Evolutionary conservation across 139 green algal genomes (phyloP).

Genomic region (Chlorella sp.): DNA sequence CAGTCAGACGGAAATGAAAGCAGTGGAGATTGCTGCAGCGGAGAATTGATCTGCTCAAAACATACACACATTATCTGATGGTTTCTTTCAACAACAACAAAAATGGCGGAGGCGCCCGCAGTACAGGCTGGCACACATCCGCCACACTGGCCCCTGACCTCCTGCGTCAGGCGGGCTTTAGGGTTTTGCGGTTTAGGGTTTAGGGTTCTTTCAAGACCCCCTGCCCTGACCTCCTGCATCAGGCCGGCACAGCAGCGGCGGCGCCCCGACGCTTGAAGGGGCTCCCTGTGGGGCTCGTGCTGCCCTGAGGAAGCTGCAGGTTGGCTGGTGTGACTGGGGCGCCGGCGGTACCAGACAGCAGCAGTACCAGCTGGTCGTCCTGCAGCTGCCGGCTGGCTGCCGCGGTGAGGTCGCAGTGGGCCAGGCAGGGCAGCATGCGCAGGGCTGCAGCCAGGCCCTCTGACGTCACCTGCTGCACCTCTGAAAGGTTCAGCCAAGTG

Average conservation of each 20-base stretch:
- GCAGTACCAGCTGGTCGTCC: neutral
- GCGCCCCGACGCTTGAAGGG: constrained; percentile 14
- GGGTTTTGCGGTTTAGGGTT: no score
- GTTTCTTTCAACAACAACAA: no score
- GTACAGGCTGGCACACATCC: no score
- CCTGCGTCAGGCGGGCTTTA: no score
- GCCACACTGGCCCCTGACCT: no score
- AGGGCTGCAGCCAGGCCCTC: neutral
- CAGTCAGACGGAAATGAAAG: neutral
- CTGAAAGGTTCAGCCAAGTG: constrained; percentile 19
- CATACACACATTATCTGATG: no score
- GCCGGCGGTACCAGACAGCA: neutral
- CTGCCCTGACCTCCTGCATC: no score
- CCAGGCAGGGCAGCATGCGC: neutral
- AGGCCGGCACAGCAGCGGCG: neutral
- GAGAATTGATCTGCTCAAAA: no score
- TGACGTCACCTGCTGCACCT: neutral
- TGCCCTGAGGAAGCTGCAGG: constrained; percentile 38
- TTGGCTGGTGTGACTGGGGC: neutral
- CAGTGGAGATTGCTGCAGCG: no score
- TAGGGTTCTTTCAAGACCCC: no score
- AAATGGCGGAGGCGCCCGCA: no score
- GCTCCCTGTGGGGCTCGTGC: neutral
- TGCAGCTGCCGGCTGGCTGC: constrained; percentile 5
- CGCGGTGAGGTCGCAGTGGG: constrained; percentile 28